phyloP scores from a whole-genome alignment of 306 rosid species.

The Dalbergia oliveri region DNA sequence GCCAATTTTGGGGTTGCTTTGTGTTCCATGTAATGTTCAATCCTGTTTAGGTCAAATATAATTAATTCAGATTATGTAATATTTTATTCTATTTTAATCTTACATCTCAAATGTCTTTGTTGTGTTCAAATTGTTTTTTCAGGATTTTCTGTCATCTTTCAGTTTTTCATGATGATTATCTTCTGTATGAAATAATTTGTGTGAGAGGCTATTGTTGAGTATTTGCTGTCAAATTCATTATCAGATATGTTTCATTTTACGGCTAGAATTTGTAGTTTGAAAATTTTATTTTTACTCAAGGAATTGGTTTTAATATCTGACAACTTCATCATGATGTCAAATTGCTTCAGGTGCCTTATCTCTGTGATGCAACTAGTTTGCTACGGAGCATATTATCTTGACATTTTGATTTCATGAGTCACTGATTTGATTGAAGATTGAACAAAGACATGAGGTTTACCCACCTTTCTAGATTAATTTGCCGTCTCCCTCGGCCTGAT shows the following conservation, averaged over 20 bases:
- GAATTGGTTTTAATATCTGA: neutral
- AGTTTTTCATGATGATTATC: constrained; percentile 11
- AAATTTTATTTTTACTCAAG: neutral
- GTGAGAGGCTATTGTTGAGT: neutral
- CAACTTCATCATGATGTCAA: constrained; percentile 15
- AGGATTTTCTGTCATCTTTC: neutral
- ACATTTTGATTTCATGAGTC: constrained; percentile 38
- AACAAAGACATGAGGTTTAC: constrained; percentile 53
- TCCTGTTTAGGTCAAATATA: neutral
- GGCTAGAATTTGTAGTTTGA: neutral
- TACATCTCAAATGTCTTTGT: neutral
- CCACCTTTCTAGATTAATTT: constrained; percentile 51
- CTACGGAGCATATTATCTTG: constrained; percentile 15
- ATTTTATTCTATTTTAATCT: too few species aligned
- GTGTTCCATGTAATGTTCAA: neutral
- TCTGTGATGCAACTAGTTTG: constrained; percentile 13
- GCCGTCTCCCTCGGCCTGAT: constrained; percentile 14
- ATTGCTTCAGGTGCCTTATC: constrained; percentile 45
- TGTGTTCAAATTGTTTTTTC: constrained; percentile 2
- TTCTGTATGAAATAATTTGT: neutral
- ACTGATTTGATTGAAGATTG: constrained; percentile 39
- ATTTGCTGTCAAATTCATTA: constrained; percentile 17
- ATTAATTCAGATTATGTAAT: too few species aligned
- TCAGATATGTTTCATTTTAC: constrained; percentile 7
- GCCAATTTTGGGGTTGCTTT: neutral